Conservation (phyloP, 2,329 filamentous ascomycete species). For the Claviceps fusiformis region DNA sequence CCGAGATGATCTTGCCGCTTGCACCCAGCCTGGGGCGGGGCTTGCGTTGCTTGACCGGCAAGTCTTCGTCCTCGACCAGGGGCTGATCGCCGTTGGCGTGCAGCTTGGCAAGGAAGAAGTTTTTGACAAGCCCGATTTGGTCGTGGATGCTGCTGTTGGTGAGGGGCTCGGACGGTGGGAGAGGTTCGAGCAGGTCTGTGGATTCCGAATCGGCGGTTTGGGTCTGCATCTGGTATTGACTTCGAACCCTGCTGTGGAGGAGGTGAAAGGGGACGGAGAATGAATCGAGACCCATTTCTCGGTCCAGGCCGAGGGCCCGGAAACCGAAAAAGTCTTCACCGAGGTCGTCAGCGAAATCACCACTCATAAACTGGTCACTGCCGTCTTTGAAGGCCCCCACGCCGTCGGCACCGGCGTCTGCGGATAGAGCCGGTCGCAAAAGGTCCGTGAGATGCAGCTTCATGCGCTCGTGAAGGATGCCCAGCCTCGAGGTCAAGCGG, state of each 20-base stretch:
- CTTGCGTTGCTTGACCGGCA: slow-evolving; percentile 81
- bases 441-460: slow-evolving; percentile 87
- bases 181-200: slow-evolving; percentile 50
- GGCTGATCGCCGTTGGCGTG: slow-evolving; percentile 69
- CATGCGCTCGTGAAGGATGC: slow-evolving; percentile 85
- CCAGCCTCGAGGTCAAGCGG: slow-evolving; percentile 63
- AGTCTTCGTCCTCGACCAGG: slow-evolving; percentile 84
- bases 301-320: slow-evolving; percentile 83
- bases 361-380: slow-evolving; percentile 90
- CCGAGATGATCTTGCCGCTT: slow-evolving; percentile 75
- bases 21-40: slow-evolving; percentile 51
- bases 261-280: slow-evolving; percentile 89
- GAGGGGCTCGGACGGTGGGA: slow-evolving; percentile 61
- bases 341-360: slow-evolving; percentile 94
- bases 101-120: slow-evolving; percentile 83
- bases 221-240: slow-evolving; percentile 65
- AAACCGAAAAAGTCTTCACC: slow-evolving; percentile 99
- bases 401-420: slow-evolving; percentile 66
- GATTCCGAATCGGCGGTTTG: slow-evolving; percentile 44
- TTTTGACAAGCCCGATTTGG: slow-evolving; percentile 77
- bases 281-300: slow-evolving; percentile 76
- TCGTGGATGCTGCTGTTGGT: slow-evolving; percentile 62
- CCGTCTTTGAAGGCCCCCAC: slow-evolving; percentile 89
- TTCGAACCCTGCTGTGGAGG: slow-evolving; percentile 80
- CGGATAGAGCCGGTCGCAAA: slow-evolving; percentile 69